These are phyloP conservation scores for Melanogaster broomeanus DNA, from an alignment of 768 basidiomycete genomes.

Conservation along the genomic window DNA sequence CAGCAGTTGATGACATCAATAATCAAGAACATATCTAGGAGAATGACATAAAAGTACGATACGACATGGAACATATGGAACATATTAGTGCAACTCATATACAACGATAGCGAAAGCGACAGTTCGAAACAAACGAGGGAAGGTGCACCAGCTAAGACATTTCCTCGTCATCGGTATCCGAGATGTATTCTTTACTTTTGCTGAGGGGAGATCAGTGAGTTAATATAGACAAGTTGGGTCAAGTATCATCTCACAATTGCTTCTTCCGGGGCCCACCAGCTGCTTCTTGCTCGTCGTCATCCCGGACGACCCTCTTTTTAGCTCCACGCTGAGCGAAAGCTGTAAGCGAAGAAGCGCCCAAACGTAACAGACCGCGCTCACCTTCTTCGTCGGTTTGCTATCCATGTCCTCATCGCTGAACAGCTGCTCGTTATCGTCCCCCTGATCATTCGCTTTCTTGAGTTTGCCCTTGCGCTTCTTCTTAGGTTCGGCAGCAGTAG, in stretches of 20 bases:
- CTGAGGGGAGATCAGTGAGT: conserved; percentile 38
- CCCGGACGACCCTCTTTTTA: conserved; percentile 77
- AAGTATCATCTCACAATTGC: conserved; percentile 59
- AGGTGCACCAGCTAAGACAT: conserved; percentile 50
- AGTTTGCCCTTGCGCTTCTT: conserved; percentile 80
- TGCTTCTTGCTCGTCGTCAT: conserved; percentile 77
- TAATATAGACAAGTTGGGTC: not conserved
- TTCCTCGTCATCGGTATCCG: conserved; percentile 81
- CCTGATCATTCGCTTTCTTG: conserved; percentile 53
- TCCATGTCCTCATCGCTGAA: conserved; percentile 72
- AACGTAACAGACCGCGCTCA: conserved; percentile 25
- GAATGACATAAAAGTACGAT: too few species aligned
- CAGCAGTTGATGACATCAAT: too few species aligned
- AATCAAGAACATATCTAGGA: too few species aligned
- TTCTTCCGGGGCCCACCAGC: conserved; percentile 68
- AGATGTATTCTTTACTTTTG: conserved; percentile 87
- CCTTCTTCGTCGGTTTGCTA: conserved; percentile 67
- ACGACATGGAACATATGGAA: too few species aligned
- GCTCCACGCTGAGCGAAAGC: conserved; percentile 37
- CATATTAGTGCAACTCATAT: not conserved
- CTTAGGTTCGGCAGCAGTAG: conserved; percentile 50
- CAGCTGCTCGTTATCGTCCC: conserved; percentile 62
- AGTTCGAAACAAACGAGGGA: conserved; percentile 4
- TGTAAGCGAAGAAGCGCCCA: not conserved
- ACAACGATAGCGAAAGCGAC: conserved; percentile 15